Evolutionary conservation across 148 eudicot genomes (phyloP).

Genomic region (Spergularia marina): DNA sequence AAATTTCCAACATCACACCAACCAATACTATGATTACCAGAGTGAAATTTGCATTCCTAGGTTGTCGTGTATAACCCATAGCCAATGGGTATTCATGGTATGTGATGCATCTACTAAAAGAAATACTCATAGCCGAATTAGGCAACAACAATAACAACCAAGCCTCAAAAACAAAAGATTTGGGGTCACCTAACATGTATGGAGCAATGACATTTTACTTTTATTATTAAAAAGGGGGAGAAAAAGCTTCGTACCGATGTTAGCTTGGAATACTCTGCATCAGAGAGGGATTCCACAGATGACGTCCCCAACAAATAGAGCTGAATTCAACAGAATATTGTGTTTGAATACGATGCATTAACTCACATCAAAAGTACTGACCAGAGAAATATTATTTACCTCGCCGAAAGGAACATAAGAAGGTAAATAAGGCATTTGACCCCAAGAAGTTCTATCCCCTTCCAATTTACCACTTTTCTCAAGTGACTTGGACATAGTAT

Average conservation of each 20-base stretch:
- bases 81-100: neutral
- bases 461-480: constrained; percentile 37
- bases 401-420: constrained; percentile 97
- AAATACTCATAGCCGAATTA: neutral
- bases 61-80: neutral
- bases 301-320: constrained; percentile 87
- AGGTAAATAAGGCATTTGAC: constrained; percentile 78
- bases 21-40: neutral
- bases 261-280: constrained; percentile 93
- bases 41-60: neutral
- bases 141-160: neutral
- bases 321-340: constrained; percentile 36
- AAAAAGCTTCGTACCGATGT: constrained; percentile 68
- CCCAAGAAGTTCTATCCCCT: constrained; percentile 63
- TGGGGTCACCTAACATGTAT: neutral
- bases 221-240: neutral
- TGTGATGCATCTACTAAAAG: neutral
- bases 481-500: constrained; percentile 36
- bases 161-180: neutral
- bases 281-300: constrained; percentile 80
- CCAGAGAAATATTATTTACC: constrained; percentile 42
- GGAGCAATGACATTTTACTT: no score
- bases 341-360: neutral
- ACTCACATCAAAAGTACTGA: neutral
- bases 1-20: neutral